Base-by-base conservation (phyloP, 1,284 basidiomycete species). In the Sporisorium reilianum region DNA sequence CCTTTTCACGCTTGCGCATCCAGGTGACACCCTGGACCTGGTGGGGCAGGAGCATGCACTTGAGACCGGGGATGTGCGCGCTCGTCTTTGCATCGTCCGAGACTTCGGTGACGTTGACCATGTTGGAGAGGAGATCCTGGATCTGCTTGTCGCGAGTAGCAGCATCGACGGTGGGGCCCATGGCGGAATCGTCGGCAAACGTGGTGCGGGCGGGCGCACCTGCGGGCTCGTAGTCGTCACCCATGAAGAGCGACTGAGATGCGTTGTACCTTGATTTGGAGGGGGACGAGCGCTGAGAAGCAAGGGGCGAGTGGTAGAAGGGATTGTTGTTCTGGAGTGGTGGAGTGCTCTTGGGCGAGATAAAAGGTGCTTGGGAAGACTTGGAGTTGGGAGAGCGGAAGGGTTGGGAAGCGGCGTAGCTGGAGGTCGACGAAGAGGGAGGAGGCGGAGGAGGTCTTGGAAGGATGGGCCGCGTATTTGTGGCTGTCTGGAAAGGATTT, bases 1-100 rank as follows among this genome's bases (percentile, higher is more conserved):
- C 91, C 6, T 87, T 86, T 85, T 97, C 95, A 20, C 95, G 88
- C 34, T 91, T 89, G 32, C 88, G 88, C 93, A 98, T 95, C 94
- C 95, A 98, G 34, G 87, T 86, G 2, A 93, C 89, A 22, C 93
- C 93, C 54, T 91, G 86, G 14, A 96, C 88, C 80, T 98, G 95
- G 85, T 97, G 95, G 1, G 93, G 92, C 76, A 96, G 87, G 26
- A 97, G 87, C 46, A 81, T 87, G 41, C 91, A 95, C 88, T 16
- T 88, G 88, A 16, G 63, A 14, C 80, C 80, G 1, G 73, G 57
- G 40, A 80, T 64, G 23, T 72, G 59, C 2, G 64, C 70, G 12
- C 42, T 51, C 0, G 57, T 65, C 36, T 38, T 51, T 42, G 60
- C 57, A 38, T 64, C 62, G 12, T 63, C 55, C n/a, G 71, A 64